Conservation (phyloP, 306 rosid species). For the Adenanthera pavonina region DNA sequence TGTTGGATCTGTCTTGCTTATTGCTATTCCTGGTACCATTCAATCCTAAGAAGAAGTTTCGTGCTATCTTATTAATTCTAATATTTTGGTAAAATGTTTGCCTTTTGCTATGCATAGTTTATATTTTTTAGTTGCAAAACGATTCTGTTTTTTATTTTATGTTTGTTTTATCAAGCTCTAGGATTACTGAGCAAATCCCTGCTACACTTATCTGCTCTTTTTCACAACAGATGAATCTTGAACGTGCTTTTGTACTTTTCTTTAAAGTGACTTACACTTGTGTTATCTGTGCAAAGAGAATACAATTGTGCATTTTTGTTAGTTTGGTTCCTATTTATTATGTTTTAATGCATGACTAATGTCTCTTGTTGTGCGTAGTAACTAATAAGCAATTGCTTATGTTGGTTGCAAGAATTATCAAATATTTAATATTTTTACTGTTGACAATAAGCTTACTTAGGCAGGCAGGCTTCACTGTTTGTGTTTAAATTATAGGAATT, state of each 20-base stretch:
- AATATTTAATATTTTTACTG: neutral
- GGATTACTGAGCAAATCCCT: neutral
- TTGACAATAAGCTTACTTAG: constrained; percentile 21
- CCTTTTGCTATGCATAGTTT: neutral
- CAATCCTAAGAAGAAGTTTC: neutral
- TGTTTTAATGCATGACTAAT: neutral
- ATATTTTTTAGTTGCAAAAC: neutral
- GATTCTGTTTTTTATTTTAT: neutral
- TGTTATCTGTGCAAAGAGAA: neutral
- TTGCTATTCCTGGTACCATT: neutral
- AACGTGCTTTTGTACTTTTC: neutral
- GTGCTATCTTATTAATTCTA: neutral
- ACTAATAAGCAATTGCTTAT: neutral
- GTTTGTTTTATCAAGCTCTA: neutral
- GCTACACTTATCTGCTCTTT: neutral
- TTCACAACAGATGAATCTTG: neutral
- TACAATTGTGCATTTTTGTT: neutral
- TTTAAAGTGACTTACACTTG: neutral
- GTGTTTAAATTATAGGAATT: constrained; percentile 56
- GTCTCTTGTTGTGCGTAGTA: neutral
- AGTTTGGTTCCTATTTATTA: neutral
- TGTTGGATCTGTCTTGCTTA: neutral
- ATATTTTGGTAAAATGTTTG: neutral
- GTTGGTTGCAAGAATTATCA: neutral
- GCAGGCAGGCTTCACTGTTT: constrained; percentile 23